Evolutionary conservation across 768 basidiomycete genomes (phyloP), one percentile per base, ranked within the genome.

Genomic region (Suillus clintonianus): DNA sequence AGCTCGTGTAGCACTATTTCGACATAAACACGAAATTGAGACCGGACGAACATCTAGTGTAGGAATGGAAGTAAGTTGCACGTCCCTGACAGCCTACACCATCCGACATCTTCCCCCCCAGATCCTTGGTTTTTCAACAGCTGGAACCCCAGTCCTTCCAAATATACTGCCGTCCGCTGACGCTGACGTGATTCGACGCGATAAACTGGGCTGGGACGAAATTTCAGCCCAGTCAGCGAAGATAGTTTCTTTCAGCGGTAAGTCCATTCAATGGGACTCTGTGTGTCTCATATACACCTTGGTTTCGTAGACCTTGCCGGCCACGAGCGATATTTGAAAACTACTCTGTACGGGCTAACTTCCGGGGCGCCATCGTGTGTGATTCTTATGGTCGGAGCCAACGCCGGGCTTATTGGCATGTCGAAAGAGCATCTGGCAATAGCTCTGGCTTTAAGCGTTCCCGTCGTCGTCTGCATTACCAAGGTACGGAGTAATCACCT

Each of bases 11-110:
- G 88, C 89, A 4, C 79, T 99, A 9, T 99, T 99, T 77, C 83
- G 97, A 61, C 97, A 99, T 74, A 97, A 98, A 74, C 97, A 99
- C 71, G 97, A 99, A 77, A 82, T 98, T 60, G 97, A 99, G 79
- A 95, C 91, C 22, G 97, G 97, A 7, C 81, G 97, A 58, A 99
- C 97, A 0, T 95, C 92, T 27, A 94, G 92, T 65, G 94, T 99
- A 48, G 97, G 97, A 24, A 96, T 97, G 90, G 97, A 99, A 84
- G 94, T 95, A 65, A 63, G 82, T 64, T n/a, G 60, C 27, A 14
- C 7, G 37, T 32, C 10, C 42, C n/a, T 24, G 53, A 32, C 50
- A n/a, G 19, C 34, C 13, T 56, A 14, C 10, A 41, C 24, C 4
- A 30, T 58, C 17, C 30, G 27, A 58, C 57, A 3, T 50, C 19